Percentiles rank a stretch among this genome's conserved stretches.
These are phyloP conservation scores for Pythium dissotocum DNA, from an alignment of 352 stramenopile species.

Conservation along the genomic window DNA sequence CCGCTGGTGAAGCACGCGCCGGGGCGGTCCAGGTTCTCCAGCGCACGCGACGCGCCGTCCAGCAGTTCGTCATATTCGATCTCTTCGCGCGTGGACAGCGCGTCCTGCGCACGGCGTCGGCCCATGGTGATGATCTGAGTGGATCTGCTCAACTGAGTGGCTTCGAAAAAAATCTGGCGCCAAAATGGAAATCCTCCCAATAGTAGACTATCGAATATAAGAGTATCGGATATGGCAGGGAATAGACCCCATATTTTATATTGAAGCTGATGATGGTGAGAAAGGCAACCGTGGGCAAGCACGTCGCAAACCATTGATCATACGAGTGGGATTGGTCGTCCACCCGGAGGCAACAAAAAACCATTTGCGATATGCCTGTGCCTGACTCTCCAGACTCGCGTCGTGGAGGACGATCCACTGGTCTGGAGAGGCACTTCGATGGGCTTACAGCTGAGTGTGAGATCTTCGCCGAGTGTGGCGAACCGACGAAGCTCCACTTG, in stretches of 20 bases:
- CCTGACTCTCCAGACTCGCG: too few relatives aligned
- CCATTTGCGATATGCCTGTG: too few relatives aligned
- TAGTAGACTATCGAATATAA: not conserved
- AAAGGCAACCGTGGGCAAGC: too few relatives aligned
- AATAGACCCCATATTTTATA: not conserved
- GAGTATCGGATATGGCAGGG: not conserved
- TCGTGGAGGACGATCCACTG: not conserved
- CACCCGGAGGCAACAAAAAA: too few relatives aligned
- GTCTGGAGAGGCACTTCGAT: not conserved
- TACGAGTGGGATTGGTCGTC: too few relatives aligned
- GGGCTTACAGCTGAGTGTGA: not conserved
- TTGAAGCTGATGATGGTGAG: not conserved
- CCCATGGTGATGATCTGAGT: not conserved
- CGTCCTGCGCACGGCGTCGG: not conserved
- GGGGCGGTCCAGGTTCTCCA: constrained; percentile 11
- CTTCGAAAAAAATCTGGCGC: not conserved
- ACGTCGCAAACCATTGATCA: too few relatives aligned
- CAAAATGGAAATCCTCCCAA: not conserved
- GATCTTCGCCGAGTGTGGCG: not conserved
- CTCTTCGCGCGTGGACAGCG: not conserved
- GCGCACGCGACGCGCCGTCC: constrained; percentile 8
- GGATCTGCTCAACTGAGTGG: not conserved
- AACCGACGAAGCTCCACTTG: not conserved
- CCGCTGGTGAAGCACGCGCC: constrained; percentile 11
- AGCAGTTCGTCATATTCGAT: constrained; percentile 13